Conservation (phyloP, 2,329 filamentous ascomycete species). For the Cladosporium sp. region DNA sequence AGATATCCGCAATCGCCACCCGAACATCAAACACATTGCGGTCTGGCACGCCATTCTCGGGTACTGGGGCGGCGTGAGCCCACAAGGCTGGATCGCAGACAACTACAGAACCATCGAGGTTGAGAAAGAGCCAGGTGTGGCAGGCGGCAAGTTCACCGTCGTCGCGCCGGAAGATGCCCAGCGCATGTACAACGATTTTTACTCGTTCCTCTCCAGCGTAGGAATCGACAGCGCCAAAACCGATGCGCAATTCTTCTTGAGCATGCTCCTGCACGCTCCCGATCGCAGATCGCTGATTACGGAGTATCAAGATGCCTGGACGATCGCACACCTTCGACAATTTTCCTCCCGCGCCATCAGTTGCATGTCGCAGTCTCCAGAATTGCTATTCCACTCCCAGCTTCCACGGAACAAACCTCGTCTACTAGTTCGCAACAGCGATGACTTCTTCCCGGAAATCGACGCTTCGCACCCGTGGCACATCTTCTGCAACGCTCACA, state of each 20-base stretch:
- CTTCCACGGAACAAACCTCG: slow-evolving; percentile 70
- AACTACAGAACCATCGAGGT: slow-evolving; percentile 70
- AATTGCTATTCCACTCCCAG: slow-evolving; percentile 80
- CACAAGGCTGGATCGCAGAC: slow-evolving; percentile 67
- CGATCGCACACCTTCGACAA: slow-evolving; percentile 68
- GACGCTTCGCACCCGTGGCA: slow-evolving; percentile 87
- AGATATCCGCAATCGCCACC: slow-evolving; percentile 63
- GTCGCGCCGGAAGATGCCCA: slow-evolving; percentile 70
- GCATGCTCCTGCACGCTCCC: slow-evolving; percentile 65
- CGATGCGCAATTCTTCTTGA: slow-evolving; percentile 86
- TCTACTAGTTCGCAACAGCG: slow-evolving; percentile 80
- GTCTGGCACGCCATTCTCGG: slow-evolving; percentile 90
- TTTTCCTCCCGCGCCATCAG: slow-evolving; percentile 77
- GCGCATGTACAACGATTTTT: slow-evolving; percentile 87
- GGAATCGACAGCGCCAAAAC: slow-evolving; percentile 89
- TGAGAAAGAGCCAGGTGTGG: slow-evolving; percentile 51
- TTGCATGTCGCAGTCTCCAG: slow-evolving; percentile 91
- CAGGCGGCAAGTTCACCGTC: slow-evolving; percentile 65
- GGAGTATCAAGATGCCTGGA: slow-evolving; percentile 84
- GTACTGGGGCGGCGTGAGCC: slow-evolving; percentile 88
- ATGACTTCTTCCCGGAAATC: slow-evolving; percentile 85
- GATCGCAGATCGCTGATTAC: slow-evolving; percentile 68
- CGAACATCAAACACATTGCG: slow-evolving; percentile 74
- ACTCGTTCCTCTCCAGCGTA: slow-evolving; percentile 67
- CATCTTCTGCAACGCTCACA: slow-evolving; percentile 90